Evolutionary conservation across 106 monocot genomes (phyloP).

Genomic region (Dendrobium catenatum): DNA sequence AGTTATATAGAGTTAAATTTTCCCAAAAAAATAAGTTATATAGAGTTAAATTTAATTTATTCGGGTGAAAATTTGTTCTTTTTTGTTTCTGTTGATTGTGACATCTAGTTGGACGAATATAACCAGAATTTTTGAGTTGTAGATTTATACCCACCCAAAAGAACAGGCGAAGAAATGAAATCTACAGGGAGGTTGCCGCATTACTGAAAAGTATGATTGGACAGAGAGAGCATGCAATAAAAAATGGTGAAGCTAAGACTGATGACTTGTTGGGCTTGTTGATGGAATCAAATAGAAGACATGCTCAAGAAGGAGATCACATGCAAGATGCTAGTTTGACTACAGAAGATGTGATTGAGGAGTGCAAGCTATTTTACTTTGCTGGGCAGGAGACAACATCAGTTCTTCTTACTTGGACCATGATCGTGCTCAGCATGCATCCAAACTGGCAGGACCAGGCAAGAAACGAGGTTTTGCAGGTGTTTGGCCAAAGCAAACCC

Average conservation of each 20-base stretch:
- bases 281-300: constrained; percentile 21
- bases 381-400: constrained; percentile 32
- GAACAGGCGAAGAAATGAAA: background rate
- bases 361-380: constrained; percentile 26
- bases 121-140: background rate
- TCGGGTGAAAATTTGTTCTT: too few species aligned
- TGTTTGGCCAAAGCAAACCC: too few species aligned
- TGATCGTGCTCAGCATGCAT: constrained; percentile 31
- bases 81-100: too few species aligned
- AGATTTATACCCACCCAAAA: constrained; percentile 21
- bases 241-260: constrained; percentile 1
- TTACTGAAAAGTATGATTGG: background rate
- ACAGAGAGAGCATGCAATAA: constrained; percentile 1
- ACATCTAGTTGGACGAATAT: background rate
- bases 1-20: too few species aligned
- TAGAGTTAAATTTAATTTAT: too few species aligned
- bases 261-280: background rate
- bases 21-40: too few species aligned
- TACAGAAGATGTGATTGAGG: constrained; percentile 28
- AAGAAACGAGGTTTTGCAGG: too few species aligned
- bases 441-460: constrained; percentile 25
- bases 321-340: background rate
- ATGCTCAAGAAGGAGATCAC: background rate
- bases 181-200: background rate
- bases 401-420: constrained; percentile 30